A percentile compares a stretch with the other conserved stretches of the same genome.
These are phyloP conservation scores for Cladosporium sp. DNA, from an alignment of 2,329 filamentous ascomycete species.

Conservation along the genomic window DNA sequence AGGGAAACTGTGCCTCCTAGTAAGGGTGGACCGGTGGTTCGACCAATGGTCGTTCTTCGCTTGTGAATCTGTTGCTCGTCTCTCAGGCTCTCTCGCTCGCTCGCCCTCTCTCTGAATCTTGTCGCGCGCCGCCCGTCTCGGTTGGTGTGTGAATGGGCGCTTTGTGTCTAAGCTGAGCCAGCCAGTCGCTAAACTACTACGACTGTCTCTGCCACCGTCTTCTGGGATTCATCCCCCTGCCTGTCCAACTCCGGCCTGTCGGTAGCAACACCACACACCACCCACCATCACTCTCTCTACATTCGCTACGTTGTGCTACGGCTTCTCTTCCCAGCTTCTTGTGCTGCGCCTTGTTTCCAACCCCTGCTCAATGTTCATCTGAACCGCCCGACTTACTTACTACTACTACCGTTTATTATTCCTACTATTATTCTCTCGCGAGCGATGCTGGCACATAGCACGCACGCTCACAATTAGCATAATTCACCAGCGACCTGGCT, in stretches of 20 bases:
- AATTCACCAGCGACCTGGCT: not conserved
- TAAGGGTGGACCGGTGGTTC: too few species aligned
- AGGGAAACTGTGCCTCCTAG: not conserved
- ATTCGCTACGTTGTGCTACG: conserved; percentile 5
- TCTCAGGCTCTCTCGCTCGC: not conserved
- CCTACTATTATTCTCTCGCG: not conserved
- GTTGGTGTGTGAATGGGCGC: conserved; percentile 4
- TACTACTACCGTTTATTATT: not conserved
- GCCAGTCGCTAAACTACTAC: not conserved
- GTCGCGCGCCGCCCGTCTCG: not conserved
- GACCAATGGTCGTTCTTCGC: conserved; percentile 1
- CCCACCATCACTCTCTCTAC: conserved; percentile 6
- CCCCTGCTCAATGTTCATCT: not conserved
- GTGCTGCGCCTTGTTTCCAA: conserved; percentile 1
- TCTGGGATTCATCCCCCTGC: conserved; percentile 3
- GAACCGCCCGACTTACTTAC: not conserved
- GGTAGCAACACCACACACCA: not conserved
- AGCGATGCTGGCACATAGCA: conserved; percentile 3
- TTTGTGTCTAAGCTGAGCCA: not conserved
- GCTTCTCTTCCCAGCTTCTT: conserved; percentile 1
- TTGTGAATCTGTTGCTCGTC: not conserved
- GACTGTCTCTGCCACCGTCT: not conserved
- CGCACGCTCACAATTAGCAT: not conserved
- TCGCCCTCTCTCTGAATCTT: not conserved
- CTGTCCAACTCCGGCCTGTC: conserved; percentile 1